These are phyloP conservation scores for Colletotrichum cordylinicola DNA, from an alignment of 2,329 filamentous ascomycete species.

Conservation along the genomic window DNA sequence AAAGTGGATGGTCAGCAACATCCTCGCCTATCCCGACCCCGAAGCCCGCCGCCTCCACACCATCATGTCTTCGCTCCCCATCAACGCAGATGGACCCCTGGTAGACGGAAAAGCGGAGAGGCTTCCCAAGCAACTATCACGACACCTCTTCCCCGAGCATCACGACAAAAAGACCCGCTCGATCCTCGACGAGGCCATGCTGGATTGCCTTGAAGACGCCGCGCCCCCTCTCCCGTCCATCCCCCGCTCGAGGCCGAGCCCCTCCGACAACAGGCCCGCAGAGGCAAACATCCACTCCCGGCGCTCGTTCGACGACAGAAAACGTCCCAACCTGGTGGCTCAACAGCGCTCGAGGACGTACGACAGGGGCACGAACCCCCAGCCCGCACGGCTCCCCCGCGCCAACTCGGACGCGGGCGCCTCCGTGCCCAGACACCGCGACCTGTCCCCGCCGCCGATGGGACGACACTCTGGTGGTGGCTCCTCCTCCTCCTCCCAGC, in stretches of 20 bases:
- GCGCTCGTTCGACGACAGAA: background rate
- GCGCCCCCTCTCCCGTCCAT: constrained; percentile 1
- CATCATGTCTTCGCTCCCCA: constrained; percentile 73
- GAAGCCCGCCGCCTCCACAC: constrained; percentile 75
- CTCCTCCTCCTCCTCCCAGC: background rate
- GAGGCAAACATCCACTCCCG: constrained; percentile 4
- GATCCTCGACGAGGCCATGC: constrained; percentile 65
- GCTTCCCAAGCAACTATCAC: constrained; percentile 79
- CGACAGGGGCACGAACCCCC: background rate
- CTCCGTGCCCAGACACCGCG: background rate
- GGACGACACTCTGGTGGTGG: background rate
- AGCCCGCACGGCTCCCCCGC: background rate
- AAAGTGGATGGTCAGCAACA: constrained; percentile 74
- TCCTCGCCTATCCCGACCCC: constrained; percentile 77
- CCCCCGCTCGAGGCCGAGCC: background rate
- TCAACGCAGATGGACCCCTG: constrained; percentile 55
- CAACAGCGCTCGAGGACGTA: background rate
- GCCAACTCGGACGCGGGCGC: constrained; percentile 4
- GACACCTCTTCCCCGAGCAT: constrained; percentile 71
- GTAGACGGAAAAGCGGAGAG: constrained; percentile 71
- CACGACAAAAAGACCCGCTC: constrained; percentile 64
- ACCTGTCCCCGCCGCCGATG: constrained; percentile 3
- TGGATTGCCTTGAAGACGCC: constrained; percentile 39
- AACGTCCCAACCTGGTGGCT: background rate
- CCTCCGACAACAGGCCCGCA: background rate